A percentile compares a stretch with the other conserved stretches of the same genome.
phyloP scores from a whole-genome alignment of 2,329 filamentous ascomycete genomes.

The Penicillium crustosum region DNA sequence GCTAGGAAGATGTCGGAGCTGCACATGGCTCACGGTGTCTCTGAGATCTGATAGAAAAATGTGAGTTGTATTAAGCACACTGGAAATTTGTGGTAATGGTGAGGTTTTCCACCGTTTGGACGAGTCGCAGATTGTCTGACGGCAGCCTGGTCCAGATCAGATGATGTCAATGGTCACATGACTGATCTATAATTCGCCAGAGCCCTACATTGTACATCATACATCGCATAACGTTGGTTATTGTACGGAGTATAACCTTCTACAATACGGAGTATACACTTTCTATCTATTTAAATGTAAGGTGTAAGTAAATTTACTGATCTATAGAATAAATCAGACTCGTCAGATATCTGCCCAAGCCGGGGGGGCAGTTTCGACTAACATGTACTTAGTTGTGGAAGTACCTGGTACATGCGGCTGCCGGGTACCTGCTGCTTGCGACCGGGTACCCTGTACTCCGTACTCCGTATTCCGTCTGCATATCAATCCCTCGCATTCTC shows the following conservation, averaged over 20 bases:
- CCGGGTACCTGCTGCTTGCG: not conserved
- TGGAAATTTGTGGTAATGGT: not conserved
- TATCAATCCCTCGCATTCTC: slow-evolving; percentile 10
- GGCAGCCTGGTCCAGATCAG: slow-evolving; percentile 17
- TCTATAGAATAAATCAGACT: not conserved
- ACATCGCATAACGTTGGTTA: too few species aligned
- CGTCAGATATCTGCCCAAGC: slow-evolving; percentile 3
- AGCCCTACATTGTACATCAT: not conserved
- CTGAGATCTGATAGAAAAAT: slow-evolving; percentile 7
- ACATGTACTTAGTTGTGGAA: not conserved
- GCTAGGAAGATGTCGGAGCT: slow-evolving; percentile 61
- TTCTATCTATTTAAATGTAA: not conserved
- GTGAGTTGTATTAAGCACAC: not conserved
- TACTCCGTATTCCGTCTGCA: not conserved
- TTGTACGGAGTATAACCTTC: too few species aligned
- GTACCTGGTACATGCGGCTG: slow-evolving; percentile 6
- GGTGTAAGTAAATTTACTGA: not conserved
- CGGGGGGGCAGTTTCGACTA: not conserved
- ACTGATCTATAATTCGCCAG: not conserved
- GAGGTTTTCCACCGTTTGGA: not conserved
- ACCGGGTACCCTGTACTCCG: slow-evolving; percentile 2
- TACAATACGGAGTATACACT: too few species aligned
- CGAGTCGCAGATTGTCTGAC: slow-evolving; percentile 3
- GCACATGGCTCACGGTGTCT: slow-evolving; percentile 49
- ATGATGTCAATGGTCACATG: slow-evolving; percentile 20